Evolutionary conservation across 176 grass and related monocot species (phyloP), one percentile per base, ranked within the genome.

Genomic region (Oryza punctata): DNA sequence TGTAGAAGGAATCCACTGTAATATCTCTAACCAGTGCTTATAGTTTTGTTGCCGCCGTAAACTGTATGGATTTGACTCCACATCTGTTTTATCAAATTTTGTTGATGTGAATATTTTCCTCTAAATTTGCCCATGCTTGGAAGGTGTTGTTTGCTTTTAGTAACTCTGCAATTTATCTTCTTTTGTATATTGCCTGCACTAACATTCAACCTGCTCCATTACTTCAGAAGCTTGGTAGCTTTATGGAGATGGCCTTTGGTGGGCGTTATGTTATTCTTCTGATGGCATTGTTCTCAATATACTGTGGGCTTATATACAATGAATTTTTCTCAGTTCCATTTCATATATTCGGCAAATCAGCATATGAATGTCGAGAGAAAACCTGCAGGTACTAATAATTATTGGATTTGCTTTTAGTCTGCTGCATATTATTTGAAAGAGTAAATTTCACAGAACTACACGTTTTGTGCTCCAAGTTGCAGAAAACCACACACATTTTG

Each of bases 221-320:
- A 79, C 86, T 78, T 15, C 93, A 99, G 97, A 99, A 99, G 80
- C 97, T 99, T 18, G 86, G 82, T 32, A 99, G 97, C 84, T 99
- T 99, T 90, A 94, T 84, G 97, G 97, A 99, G 78, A 92, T 99
- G 91, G 97, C 97, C 81, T 99, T 99, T 89, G 97, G 97, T 46
- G 97, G 97, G 67, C 91, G 97, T 69, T 99, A 99, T 89, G 88
- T 99, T 80, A 89, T 99, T 83, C 91, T 99, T 90, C 77, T 99
- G 88, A 99, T 99, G 97, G 89, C 97, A 72, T 73, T 99, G 68
- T 99, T 99, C 82, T 99, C 97, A 86, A 99, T 99, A 92, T 99
- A 99, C 70, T 99, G 97, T 90, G 97, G 97, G 43, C 87, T 99
- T 81, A 85, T 99, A 94, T 99, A 99, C 83, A 99, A 99, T 29